Evolutionary conservation across 768 basidiomycete species (phyloP).

Genomic region (Boletus rex-veris): DNA sequence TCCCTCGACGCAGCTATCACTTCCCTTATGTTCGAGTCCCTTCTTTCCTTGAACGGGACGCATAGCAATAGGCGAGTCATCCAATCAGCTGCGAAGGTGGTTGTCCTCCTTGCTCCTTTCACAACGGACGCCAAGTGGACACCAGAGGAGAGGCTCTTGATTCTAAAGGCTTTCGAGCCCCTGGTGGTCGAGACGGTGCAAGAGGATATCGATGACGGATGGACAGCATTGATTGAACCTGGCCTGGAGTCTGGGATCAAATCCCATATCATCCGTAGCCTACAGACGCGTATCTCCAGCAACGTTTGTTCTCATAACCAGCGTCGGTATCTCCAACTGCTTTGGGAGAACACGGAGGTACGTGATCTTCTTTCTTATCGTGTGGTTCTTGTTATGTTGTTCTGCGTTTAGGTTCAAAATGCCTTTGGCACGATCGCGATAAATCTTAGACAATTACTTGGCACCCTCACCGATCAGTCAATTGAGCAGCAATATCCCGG

Average conservation of each 20-base stretch:
- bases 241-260: conserved; percentile 59
- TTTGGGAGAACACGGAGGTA: conserved; percentile 74
- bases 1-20: conserved; percentile 67
- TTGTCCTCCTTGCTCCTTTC: conserved; percentile 42
- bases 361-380: conserved; percentile 21
- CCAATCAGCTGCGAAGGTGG: conserved; percentile 56
- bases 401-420: conserved; percentile 49
- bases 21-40: conserved; percentile 65
- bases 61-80: conserved; percentile 58
- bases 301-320: conserved; percentile 8
- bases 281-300: conserved; percentile 22
- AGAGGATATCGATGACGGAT: conserved; percentile 24
- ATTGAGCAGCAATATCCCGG: conserved; percentile 22
- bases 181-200: conserved; percentile 45
- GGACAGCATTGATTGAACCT: conserved; percentile 49
- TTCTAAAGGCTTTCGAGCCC: conserved; percentile 66
- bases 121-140: conserved; percentile 48
- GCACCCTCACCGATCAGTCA: conserved; percentile 27
- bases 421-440: conserved; percentile 31
- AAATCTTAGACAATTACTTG: conserved; percentile 42
- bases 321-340: conserved; percentile 46
- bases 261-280: conserved; percentile 43
- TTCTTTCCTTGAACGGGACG: conserved; percentile 63
- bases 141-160: conserved; percentile 55
- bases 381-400: not conserved